Conservation (phyloP, 345 rosid genomes). For the Brassica nigra region DNA sequence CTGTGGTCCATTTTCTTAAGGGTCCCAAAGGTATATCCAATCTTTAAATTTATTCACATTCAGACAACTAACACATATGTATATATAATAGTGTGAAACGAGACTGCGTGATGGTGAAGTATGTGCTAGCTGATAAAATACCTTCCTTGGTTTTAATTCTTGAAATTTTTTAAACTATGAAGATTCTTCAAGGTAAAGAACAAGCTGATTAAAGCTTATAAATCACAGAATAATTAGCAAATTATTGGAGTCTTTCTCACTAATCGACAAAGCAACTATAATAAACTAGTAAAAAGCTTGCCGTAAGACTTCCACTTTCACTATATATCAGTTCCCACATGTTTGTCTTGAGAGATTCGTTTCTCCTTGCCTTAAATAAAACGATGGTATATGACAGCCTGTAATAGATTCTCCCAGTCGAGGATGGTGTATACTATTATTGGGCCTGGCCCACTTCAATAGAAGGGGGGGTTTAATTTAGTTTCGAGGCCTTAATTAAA, state of each 20-base stretch:
- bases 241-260: conserved; percentile 15
- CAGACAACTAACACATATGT: background rate
- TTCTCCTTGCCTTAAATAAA: conserved; percentile 1
- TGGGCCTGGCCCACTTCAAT: background rate
- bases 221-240: background rate
- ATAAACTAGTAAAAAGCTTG: conserved; percentile 25
- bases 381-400: conserved; percentile 5
- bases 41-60: background rate
- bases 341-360: conserved; percentile 17
- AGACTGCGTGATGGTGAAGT: conserved; percentile 23
- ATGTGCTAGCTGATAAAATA: background rate
- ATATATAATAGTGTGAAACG: conserved; percentile 9
- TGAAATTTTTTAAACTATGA: conserved; percentile 7
- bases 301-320: conserved; percentile 20
- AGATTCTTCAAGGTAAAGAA: conserved; percentile 17
- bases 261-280: background rate
- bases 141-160: conserved; percentile 4
- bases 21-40: conserved; percentile 7
- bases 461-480: background rate
- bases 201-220: background rate
- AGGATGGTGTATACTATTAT: background rate
- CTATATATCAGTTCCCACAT: conserved; percentile 7
- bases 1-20: conserved; percentile 25
- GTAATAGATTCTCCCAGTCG: background rate
- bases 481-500: background rate